A percentile compares a stretch with the other conserved stretches of the same genome.
Evolutionary conservation across 371 early-diverging fungal genomes (phyloP).

Genomic region (Mucor indicus): DNA sequence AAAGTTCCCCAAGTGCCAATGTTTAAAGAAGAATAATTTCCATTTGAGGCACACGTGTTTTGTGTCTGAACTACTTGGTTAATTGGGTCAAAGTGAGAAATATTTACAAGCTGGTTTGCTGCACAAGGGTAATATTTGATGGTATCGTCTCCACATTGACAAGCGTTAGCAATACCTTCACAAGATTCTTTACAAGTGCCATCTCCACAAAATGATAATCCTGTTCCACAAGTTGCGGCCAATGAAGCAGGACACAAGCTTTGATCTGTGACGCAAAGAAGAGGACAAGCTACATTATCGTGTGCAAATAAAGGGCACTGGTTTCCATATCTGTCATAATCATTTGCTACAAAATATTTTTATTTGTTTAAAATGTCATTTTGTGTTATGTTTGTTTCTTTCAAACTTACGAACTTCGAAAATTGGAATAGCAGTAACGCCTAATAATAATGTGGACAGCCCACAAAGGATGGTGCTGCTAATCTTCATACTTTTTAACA

Average conservation of each 20-base stretch:
- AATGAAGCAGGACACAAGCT: slow-evolving; percentile 35
- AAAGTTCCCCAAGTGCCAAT: slow-evolving; percentile 37
- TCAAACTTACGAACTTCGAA: slow-evolving; percentile 26
- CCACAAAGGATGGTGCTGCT: slow-evolving; percentile 19
- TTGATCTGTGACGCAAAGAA: slow-evolving; percentile 49
- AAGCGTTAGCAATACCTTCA: slow-evolving; percentile 37
- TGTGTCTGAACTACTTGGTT: slow-evolving; percentile 43
- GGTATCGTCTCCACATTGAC: slow-evolving; percentile 35
- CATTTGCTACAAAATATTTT: slow-evolving; percentile 39
- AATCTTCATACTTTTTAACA: slow-evolving; percentile 18
- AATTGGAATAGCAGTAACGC: slow-evolving; percentile 23
- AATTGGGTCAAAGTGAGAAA: slow-evolving; percentile 48
- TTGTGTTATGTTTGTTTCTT: not conserved
- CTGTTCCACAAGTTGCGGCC: slow-evolving; percentile 43
- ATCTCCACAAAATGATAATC: slow-evolving; percentile 50
- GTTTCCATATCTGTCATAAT: slow-evolving; percentile 47
- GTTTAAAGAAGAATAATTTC: slow-evolving; percentile 10
- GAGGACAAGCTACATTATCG: slow-evolving; percentile 43
- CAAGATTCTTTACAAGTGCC: slow-evolving; percentile 54
- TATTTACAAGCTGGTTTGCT: slow-evolving; percentile 42
- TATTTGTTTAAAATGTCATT: not conserved
- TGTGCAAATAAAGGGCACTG: slow-evolving; percentile 43
- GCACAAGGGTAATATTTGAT: slow-evolving; percentile 41
- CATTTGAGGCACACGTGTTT: slow-evolving; percentile 41
- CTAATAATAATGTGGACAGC: slow-evolving; percentile 12